These are phyloP conservation scores for Candida glaebosa DNA, from an alignment of 805 yeast genomes.

Conservation along the genomic window DNA sequence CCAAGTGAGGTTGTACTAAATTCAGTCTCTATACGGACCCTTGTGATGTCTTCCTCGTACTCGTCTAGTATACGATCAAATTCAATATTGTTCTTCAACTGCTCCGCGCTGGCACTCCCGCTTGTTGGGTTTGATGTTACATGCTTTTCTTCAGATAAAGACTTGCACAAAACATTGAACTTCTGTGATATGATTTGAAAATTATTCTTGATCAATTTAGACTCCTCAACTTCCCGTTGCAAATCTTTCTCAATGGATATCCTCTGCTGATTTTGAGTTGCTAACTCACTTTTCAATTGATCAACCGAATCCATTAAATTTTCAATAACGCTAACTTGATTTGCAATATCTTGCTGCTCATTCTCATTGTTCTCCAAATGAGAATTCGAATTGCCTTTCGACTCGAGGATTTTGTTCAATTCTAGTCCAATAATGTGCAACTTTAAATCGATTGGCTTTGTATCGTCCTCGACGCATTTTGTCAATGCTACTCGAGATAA, in stretches of 20 bases:
- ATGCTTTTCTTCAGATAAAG: constrained; percentile 1
- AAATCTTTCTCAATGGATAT: constrained; percentile 19
- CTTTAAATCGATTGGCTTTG: constrained; percentile 19
- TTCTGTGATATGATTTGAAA: constrained; percentile 17
- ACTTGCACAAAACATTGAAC: constrained; percentile 15
- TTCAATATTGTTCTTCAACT: constrained; percentile 1
- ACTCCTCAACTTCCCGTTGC: constrained; percentile 19
- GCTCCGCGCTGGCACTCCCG: neutral
- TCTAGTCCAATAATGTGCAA: constrained; percentile 21
- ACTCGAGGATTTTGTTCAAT: constrained; percentile 12
- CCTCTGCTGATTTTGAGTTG: constrained; percentile 17
- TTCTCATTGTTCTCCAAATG: neutral
- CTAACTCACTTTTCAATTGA: constrained; percentile 19
- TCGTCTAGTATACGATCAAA: constrained; percentile 3
- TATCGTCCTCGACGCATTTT: constrained; percentile 14
- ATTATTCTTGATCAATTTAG: constrained; percentile 18
- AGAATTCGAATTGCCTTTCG: neutral
- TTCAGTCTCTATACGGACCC: constrained; percentile 6
- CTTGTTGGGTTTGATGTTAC: neutral
- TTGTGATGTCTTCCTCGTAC: constrained; percentile 1
- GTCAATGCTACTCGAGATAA: constrained; percentile 15
- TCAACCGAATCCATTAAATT: constrained; percentile 19
- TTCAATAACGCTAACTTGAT: constrained; percentile 16
- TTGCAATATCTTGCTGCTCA: constrained; percentile 7
- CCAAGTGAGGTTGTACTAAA: neutral